Evolutionary conservation across 768 basidiomycete species (phyloP).

Genomic region (Kwoniella dejecticola): DNA sequence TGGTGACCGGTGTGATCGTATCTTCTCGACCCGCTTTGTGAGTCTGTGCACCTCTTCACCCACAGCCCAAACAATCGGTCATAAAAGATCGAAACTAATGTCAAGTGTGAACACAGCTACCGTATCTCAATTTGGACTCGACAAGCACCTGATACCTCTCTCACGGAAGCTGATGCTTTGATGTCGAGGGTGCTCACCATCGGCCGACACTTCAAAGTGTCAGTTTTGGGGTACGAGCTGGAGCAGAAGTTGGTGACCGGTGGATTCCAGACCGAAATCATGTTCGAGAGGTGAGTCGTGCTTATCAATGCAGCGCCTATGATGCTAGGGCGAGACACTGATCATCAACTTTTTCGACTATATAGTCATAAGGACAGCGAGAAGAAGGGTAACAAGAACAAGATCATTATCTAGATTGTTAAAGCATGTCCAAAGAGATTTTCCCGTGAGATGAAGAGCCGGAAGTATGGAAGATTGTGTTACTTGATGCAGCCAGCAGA

Average conservation of each 20-base stretch:
- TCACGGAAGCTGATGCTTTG: conserved; percentile 59
- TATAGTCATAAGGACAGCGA: conserved; percentile 26
- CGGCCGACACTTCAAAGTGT: conserved; percentile 87
- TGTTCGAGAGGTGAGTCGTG: conserved; percentile 68
- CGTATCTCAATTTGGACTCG: conserved; percentile 98
- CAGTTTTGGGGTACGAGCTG: conserved; percentile 78
- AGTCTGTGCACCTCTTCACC: conserved; percentile 24
- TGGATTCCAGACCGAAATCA: conserved; percentile 90
- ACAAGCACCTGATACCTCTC: conserved; percentile 63
- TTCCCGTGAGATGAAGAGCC: background rate
- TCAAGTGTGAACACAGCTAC: conserved; percentile 66
- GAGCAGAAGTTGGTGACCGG: conserved; percentile 69
- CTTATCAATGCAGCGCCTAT: background rate
- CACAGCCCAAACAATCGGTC: no score
- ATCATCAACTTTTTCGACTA: background rate
- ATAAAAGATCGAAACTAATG: no score
- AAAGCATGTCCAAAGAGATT: background rate
- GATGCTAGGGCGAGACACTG: background rate
- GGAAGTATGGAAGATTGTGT: background rate
- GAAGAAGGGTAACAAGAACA: conserved; percentile 44
- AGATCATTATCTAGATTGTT: conserved; percentile 28
- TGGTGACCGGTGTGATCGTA: conserved; percentile 87
- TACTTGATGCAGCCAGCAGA: background rate
- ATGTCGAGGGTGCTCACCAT: conserved; percentile 80
- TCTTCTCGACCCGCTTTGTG: conserved; percentile 72